Percentiles rank a stretch among this genome's conserved stretches.
These are phyloP conservation scores for Thelonectria rubi DNA, from an alignment of 2,329 filamentous ascomycete genomes.

Conservation along the genomic window DNA sequence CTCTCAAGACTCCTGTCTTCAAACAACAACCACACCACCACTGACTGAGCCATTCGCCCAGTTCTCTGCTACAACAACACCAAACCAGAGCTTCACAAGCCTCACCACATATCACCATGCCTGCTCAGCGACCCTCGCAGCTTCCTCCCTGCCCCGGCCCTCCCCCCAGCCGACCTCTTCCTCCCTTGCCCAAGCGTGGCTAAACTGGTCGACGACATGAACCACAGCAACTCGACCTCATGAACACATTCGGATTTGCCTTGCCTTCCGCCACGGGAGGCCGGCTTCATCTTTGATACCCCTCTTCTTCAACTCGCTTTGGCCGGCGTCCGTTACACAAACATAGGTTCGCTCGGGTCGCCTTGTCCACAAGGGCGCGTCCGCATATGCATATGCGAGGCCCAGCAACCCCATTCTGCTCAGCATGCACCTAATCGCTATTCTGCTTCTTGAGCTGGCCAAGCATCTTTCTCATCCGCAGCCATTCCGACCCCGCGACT, in stretches of 20 bases:
- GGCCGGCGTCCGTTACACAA: constrained; percentile 33
- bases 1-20: constrained; percentile 14
- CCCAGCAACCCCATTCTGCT: constrained; percentile 34
- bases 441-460: constrained; percentile 31
- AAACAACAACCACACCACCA: constrained; percentile 28
- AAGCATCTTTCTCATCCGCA: constrained; percentile 20
- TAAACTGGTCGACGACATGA: constrained; percentile 46
- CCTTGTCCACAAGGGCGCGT: constrained; percentile 32
- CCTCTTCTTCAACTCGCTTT: constrained; percentile 2
- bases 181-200: constrained; percentile 69
- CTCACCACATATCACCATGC: constrained; percentile 52
- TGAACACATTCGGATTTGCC: constrained; percentile 17
- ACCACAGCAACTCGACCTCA: constrained; percentile 5
- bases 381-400: constrained; percentile 38
- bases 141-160: constrained; percentile 74
- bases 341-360: constrained; percentile 34
- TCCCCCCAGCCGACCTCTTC: constrained; percentile 70
- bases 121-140: constrained; percentile 70
- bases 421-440: constrained; percentile 35
- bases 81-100: constrained; percentile 29
- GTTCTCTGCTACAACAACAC: constrained; percentile 26
- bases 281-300: constrained; percentile 19
- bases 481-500: constrained; percentile 8
- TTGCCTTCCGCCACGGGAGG: constrained; percentile 18
- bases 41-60: constrained; percentile 38